Evolutionary conservation across 202 grass and related monocot species (phyloP).

Genomic region (Saccharum hybrid): DNA sequence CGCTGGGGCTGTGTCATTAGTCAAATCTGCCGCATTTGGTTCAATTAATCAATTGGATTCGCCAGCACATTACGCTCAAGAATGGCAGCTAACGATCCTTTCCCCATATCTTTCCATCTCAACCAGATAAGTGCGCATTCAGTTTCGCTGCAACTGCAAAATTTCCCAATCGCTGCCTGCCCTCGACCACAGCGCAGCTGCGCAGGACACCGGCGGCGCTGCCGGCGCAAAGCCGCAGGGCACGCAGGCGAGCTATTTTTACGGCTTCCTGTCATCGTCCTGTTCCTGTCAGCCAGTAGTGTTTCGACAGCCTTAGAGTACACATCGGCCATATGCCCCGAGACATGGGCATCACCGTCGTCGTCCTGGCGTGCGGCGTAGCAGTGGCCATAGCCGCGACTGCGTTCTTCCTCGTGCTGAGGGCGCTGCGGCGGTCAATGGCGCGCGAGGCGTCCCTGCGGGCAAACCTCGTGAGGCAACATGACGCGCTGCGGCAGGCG

Average conservation of each 20-base stretch:
- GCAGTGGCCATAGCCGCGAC: background rate
- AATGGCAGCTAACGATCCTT: background rate
- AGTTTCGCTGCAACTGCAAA: too few relatives aligned
- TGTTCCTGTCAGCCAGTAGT: background rate
- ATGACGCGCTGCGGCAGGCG: conserved; percentile 67
- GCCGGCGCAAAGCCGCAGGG: too few relatives aligned
- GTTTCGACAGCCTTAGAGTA: background rate
- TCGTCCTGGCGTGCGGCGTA: conserved; percentile 9
- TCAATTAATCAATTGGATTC: background rate
- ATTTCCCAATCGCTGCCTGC: too few relatives aligned
- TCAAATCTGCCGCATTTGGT: background rate
- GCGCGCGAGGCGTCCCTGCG: conserved; percentile 42
- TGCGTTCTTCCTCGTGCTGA: conserved; percentile 35
- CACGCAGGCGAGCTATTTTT: too few relatives aligned
- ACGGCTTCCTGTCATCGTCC: too few relatives aligned
- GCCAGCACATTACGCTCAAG: background rate
- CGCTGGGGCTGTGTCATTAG: background rate
- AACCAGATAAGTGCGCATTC: background rate
- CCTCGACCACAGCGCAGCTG: too few relatives aligned
- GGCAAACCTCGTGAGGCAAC: conserved; percentile 52
- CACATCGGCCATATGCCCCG: background rate
- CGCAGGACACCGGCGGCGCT: too few relatives aligned
- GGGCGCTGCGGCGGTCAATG: conserved; percentile 37
- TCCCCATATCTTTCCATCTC: background rate
- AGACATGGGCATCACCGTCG: conserved; percentile 3